Percentiles rank a stretch among this genome's conserved stretches.
These are phyloP conservation scores for Magnaporthiopsis incrustans DNA, from an alignment of 2,329 filamentous ascomycete genomes.

Conservation along the genomic window DNA sequence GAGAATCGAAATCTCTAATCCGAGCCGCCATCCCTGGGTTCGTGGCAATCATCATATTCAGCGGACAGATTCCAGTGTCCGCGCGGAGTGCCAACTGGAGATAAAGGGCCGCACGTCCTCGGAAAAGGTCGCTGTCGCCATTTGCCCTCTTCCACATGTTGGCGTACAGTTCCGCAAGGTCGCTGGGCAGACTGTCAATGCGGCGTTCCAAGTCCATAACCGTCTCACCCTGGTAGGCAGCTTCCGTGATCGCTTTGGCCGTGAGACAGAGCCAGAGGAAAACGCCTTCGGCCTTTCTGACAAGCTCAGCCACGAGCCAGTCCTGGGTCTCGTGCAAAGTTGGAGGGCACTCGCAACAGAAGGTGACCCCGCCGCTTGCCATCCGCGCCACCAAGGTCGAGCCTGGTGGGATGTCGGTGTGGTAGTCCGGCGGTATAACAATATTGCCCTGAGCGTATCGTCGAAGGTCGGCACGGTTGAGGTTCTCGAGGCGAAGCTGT, in stretches of 20 bases:
- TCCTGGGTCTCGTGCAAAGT: background rate
- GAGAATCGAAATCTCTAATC: no score
- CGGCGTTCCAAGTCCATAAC: background rate
- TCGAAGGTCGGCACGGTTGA: background rate
- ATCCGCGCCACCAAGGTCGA: no score
- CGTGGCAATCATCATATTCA: no score
- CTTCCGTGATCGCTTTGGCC: background rate
- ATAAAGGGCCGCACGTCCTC: background rate
- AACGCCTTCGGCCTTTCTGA: background rate
- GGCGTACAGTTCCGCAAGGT: background rate
- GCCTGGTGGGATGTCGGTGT: background rate
- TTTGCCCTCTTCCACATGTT: constrained; percentile 2
- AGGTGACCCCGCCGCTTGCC: background rate
- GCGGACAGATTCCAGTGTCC: background rate
- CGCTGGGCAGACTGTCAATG: background rate
- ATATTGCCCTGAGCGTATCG: background rate
- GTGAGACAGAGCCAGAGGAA: constrained; percentile 1
- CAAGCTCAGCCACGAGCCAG: background rate
- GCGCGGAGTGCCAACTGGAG: background rate
- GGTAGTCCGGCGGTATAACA: background rate
- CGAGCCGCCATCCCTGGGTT: no score
- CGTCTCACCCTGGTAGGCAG: background rate
- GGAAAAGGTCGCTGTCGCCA: background rate
- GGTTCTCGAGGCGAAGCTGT: background rate
- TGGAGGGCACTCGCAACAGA: background rate